These are phyloP conservation scores for Daldinia caldariorum DNA, from an alignment of 495 filamentous ascomycete genomes.

Conservation along the genomic window DNA sequence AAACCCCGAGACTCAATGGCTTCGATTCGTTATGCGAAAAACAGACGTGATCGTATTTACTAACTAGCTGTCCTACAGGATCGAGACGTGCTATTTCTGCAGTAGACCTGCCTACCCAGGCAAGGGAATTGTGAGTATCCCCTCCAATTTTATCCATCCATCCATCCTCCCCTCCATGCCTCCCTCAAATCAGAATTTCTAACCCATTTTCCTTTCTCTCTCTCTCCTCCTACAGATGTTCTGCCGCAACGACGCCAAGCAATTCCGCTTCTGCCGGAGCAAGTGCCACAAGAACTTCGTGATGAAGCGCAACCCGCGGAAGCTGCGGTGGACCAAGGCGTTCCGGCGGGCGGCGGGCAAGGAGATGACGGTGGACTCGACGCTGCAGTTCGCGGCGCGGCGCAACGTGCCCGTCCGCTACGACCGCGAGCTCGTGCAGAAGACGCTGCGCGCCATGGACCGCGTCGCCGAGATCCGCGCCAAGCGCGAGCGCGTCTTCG, in stretches of 20 bases:
- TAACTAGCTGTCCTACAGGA: slow-evolving; percentile 42
- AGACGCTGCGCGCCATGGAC: slow-evolving; percentile 91
- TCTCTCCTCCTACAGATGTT: slow-evolving; percentile 22
- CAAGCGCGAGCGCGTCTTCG: slow-evolving; percentile 86
- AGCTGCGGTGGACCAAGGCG: slow-evolving; percentile 80
- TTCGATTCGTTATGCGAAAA: too few species aligned
- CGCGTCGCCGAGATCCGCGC: slow-evolving; percentile 86
- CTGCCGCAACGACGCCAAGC: slow-evolving; percentile 60
- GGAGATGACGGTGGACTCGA: slow-evolving; percentile 90
- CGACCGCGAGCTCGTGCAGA: slow-evolving; percentile 86
- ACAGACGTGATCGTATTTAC: neutral
- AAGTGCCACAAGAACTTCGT: slow-evolving; percentile 99
- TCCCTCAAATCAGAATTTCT: slow-evolving; percentile 8
- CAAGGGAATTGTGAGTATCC: slow-evolving; percentile 72
- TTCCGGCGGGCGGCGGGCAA: slow-evolving; percentile 48
- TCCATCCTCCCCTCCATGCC: slow-evolving; percentile 61
- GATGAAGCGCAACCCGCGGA: slow-evolving; percentile 87
- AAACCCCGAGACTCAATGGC: slow-evolving; percentile 2
- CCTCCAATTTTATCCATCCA: too few species aligned
- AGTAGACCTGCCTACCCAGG: slow-evolving; percentile 84
- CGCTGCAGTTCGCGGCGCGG: slow-evolving; percentile 88
- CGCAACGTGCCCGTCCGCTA: slow-evolving; percentile 96
- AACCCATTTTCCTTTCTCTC: neutral
- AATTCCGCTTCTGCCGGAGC: slow-evolving; percentile 55
- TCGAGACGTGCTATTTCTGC: slow-evolving; percentile 95